Base-by-base conservation (phyloP, 345 rosid genomes). In the Dovyalis caffra region DNA sequence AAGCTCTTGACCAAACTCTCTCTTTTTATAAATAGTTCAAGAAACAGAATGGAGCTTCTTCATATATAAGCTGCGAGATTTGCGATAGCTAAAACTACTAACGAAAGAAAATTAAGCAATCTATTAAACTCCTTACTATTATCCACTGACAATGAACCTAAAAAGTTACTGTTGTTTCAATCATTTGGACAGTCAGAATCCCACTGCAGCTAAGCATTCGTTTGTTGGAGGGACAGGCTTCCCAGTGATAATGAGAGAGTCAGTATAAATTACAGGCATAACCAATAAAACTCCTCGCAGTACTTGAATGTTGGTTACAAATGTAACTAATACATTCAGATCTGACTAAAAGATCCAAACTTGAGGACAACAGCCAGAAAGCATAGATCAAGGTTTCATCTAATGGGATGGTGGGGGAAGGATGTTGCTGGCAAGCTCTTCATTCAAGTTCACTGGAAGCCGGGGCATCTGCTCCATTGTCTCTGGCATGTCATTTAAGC, bases 391-490 rank as follows among this genome's bases (percentile, higher is more conserved):
- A 21, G 85, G 78, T 84, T 84, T 86, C 83, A 78, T 80, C 71
- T 73, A 86, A 83, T 82, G 91, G 20, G 92, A 69, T 4, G 91
- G 47, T 56, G 33, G 83, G 61, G 87, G 87, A 60, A 89, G 92
- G 81, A 89, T 81, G 32, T 89, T 81, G 72, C 82, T 88, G 33
- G 91, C 92, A 25, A 91, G 86, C 74, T 92, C 94, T 37, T 92
- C 94, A 12, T 92, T 90, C 75, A 92, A 68, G 83, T 89, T 90
- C 74, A 88, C 88, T 1, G 97, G 95, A 78, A 92, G 91, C 12
- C 89, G 92, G 53, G 97, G 95, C 95, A 92, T 92, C 81, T 90
- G 93, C 81, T 87, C 88, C 97, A 92, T 92, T 64, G 88, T 85
- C 73, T 92, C 97, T 4, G 97, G 97, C 85, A 83, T 74, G 78